These are phyloP conservation scores for Globisporangium irregulare DNA, from an alignment of 352 stramenopile species.

Conservation along the genomic window DNA sequence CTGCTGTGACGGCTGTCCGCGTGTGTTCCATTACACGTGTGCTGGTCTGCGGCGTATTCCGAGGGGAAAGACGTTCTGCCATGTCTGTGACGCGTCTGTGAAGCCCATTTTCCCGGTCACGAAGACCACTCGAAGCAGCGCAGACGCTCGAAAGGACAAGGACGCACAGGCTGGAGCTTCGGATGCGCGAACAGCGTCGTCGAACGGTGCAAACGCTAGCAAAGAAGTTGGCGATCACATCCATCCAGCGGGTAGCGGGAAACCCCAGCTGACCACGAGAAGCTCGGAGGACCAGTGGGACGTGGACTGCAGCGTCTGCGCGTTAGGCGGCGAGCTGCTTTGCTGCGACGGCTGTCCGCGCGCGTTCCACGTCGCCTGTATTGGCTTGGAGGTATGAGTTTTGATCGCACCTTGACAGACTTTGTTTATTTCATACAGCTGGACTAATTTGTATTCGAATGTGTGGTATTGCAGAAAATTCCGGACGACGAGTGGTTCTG, in stretches of 20 bases:
- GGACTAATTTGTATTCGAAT: background rate
- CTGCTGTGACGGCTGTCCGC: slow-evolving; percentile 90
- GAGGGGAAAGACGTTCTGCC: slow-evolving; percentile 84
- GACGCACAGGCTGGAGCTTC: slow-evolving; percentile 2
- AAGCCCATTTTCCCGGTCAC: slow-evolving; percentile 55
- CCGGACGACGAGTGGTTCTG: slow-evolving; percentile 87
- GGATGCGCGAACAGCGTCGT: background rate
- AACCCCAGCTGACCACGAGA: slow-evolving; percentile 28
- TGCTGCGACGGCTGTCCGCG: slow-evolving; percentile 91
- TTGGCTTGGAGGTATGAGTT: slow-evolving; percentile 44
- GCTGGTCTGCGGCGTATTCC: slow-evolving; percentile 71
- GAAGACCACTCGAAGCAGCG: slow-evolving; percentile 13
- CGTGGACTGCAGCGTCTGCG: slow-evolving; percentile 87
- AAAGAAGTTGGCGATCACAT: slow-evolving; percentile 10
- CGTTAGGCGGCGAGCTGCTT: slow-evolving; percentile 77
- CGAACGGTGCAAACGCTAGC: background rate
- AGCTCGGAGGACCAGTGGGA: slow-evolving; percentile 79
- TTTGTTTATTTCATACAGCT: background rate
- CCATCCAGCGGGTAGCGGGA: background rate
- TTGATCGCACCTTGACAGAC: background rate
- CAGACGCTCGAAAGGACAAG: slow-evolving; percentile 6
- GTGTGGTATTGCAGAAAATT: slow-evolving; percentile 23
- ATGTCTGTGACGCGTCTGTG: slow-evolving; percentile 68
- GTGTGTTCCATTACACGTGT: slow-evolving; percentile 91
- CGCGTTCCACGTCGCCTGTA: slow-evolving; percentile 90